Conservation (phyloP, 441 rosid species). For the Croton setiger region DNA sequence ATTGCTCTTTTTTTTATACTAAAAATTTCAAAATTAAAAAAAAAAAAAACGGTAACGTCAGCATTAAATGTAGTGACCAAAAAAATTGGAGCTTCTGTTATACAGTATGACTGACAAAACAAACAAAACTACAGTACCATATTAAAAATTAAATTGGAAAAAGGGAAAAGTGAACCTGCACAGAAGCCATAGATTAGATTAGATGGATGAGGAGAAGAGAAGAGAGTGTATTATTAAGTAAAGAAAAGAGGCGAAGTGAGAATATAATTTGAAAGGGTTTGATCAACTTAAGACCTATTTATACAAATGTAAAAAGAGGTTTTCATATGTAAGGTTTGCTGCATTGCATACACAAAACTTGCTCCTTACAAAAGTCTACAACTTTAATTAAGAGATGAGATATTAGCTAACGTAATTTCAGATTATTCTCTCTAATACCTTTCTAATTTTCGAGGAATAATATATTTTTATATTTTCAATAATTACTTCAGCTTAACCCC, state of each 20-base stretch:
- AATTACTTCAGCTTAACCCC: too few species aligned
- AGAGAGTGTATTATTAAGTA: not conserved
- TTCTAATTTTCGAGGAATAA: not conserved
- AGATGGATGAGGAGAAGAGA: too few species aligned
- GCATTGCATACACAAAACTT: not conserved
- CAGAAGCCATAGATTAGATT: conserved; percentile 20
- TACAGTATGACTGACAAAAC: too few species aligned
- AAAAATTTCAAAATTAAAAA: too few species aligned
- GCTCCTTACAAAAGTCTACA: conserved; percentile 6
- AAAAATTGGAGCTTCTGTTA: too few species aligned
- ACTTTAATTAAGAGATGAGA: too few species aligned
- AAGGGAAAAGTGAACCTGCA: not conserved
- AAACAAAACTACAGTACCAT: not conserved
- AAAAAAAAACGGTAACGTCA: too few species aligned
- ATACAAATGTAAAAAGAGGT: too few species aligned
- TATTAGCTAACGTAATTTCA: too few species aligned
- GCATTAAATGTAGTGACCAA: too few species aligned
- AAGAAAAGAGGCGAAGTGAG: not conserved
- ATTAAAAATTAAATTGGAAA: not conserved
- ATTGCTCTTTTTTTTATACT: too few species aligned
- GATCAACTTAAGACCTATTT: not conserved
- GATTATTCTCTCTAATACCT: not conserved
- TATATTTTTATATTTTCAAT: too few species aligned
- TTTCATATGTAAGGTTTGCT: not conserved
- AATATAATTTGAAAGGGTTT: conserved; percentile 1